These are phyloP conservation scores for Hymenoscyphus albidus DNA, from an alignment of 2,329 filamentous ascomycete species.

Conservation along the genomic window DNA sequence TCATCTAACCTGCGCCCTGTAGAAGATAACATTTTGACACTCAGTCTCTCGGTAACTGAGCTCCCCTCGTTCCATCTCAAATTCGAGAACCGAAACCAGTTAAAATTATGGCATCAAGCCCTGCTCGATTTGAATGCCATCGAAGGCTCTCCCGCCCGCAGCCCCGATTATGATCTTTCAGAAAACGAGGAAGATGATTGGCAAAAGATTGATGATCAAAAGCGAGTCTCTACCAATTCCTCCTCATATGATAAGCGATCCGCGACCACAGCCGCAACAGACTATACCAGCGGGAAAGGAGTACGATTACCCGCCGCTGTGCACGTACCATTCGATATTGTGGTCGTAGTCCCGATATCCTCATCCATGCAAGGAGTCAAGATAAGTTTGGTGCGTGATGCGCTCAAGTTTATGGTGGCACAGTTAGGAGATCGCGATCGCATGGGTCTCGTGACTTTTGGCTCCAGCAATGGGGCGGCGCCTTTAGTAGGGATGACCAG, in stretches of 20 bases:
- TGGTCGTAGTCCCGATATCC: constrained; percentile 94
- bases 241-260: constrained; percentile 74
- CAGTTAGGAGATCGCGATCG: constrained; percentile 88
- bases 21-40: constrained; percentile 81
- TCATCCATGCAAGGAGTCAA: constrained; percentile 99
- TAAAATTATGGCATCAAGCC: constrained; percentile 88
- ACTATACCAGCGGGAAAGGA: constrained; percentile 68
- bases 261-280: constrained; percentile 81
- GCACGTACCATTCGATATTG: constrained; percentile 91
- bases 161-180: constrained; percentile 76
- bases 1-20: constrained; percentile 36
- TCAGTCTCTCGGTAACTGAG: constrained; percentile 87
- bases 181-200: constrained; percentile 87
- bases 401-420: constrained; percentile 85
- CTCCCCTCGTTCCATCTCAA: constrained; percentile 90
- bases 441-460: constrained; percentile 96
- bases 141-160: constrained; percentile 60
- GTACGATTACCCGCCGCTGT: constrained; percentile 41
- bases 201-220: constrained; percentile 57
- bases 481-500: constrained; percentile 98
- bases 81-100: constrained; percentile 77
- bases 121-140: constrained; percentile 77
- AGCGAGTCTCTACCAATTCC: constrained; percentile 75
- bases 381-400: constrained; percentile 88
- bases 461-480: constrained; percentile 87